Evolutionary conservation across 768 basidiomycete species (phyloP).

Genomic region (Xanthoconium purpureum): DNA sequence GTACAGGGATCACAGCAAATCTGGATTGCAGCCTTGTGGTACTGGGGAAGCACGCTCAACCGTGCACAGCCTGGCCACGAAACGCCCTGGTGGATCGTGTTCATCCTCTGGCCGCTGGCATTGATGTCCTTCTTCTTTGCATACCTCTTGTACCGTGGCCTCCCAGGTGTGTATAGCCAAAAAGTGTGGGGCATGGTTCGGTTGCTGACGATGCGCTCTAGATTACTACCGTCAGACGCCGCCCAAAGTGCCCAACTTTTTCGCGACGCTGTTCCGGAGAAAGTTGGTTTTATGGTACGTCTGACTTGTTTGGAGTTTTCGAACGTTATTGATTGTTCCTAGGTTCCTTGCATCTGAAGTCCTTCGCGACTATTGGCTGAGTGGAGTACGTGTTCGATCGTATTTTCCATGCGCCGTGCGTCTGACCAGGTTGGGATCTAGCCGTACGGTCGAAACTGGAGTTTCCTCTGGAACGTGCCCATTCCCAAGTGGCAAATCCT

Average conservation of each 20-base stretch:
- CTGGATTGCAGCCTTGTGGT: conserved; percentile 95
- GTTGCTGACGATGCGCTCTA: conserved; percentile 25
- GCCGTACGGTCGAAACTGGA: conserved; percentile 94
- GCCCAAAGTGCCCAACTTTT: conserved; percentile 91
- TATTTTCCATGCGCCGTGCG: not conserved
- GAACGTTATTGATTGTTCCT: not conserved
- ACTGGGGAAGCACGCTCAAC: conserved; percentile 86
- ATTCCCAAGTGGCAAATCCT: conserved; percentile 83
- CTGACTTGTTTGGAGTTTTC: not conserved
- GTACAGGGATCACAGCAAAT: conserved; percentile 95
- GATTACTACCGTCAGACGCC: conserved; percentile 92
- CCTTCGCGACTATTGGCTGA: conserved; percentile 89
- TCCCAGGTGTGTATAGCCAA: conserved; percentile 60
- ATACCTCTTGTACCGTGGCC: conserved; percentile 80
- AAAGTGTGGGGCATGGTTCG: not conserved
- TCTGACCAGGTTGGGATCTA: conserved; percentile 28
- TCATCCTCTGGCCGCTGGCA: conserved; percentile 79
- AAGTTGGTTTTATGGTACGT: conserved; percentile 83
- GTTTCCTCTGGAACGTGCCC: conserved; percentile 84
- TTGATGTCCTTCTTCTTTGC: conserved; percentile 72
- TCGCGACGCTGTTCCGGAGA: conserved; percentile 82
- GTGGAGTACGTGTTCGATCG: conserved; percentile 54
- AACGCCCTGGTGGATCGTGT: conserved; percentile 82
- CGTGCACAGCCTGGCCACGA: conserved; percentile 45
- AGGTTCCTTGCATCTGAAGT: conserved; percentile 88